Evolutionary conservation across 176 grass and related monocot species (phyloP), one percentile per base, ranked within the genome.

Genomic region (Poa pratensis): DNA sequence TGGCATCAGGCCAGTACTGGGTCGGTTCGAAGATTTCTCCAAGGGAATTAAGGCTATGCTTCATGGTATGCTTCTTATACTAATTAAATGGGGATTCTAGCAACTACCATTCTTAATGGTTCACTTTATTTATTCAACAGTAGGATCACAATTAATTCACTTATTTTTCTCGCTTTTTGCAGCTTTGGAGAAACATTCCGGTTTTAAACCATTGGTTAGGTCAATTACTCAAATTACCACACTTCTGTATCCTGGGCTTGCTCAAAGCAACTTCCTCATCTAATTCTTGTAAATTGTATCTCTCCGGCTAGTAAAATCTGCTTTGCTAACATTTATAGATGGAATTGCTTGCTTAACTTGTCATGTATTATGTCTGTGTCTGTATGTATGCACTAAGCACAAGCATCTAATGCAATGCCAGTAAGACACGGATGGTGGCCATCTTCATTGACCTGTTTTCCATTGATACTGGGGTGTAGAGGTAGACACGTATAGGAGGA

Each of bases 1-100:
- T 70, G 91, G 96, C 61, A 93, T 98, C 73, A 90, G 93, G 18
- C 93, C 96, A 60, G 91, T 98, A 23, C n/a, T 95, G 12, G 96
- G 93, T 65, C 86, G 96, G 9, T 50, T 87, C 40, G 96, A 95
- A 77, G 93, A 94, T 90, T 98, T 98, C 74, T 94, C 91, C 83
- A 94, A 85, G 49, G 91, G 89, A 86, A 92, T 95, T 39, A 92
- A 94, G 87, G 75, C 77, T 49, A 82, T 95, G 89, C 72, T 94
- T 71, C 82, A 92, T 32, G 93, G 96, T 97, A 94, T 51, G 40
- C 35, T 49, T 87, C 23, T 71, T 53, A 22, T 40, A 43, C 42
- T 46, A 60, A 6, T 74, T 1, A 43, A 34, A 57, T 54, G 34
- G 55, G 19, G 15, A 10, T 42, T 59, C 15, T 18, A 23, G n/a